phyloP scores from a whole-genome alignment of 176 grass and related monocot genomes.

The Secale cereale region DNA sequence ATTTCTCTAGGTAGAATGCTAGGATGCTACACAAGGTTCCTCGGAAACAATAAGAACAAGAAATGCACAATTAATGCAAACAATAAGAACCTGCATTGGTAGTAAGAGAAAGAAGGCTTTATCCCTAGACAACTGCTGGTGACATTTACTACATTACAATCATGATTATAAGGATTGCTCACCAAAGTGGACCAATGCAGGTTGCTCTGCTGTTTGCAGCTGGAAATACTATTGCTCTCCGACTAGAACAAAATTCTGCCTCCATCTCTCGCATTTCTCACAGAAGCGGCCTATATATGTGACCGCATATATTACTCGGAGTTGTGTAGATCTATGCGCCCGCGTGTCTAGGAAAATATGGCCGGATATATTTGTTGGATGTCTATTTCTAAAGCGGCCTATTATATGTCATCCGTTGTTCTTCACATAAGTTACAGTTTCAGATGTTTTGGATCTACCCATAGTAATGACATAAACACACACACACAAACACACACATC shows the following conservation, averaged over 20 bases:
- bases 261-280: too few species aligned
- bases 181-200: not conserved
- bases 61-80: not conserved
- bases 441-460: not conserved
- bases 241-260: not conserved
- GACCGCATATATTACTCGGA: too few species aligned
- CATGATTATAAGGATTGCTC: not conserved
- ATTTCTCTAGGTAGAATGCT: not conserved
- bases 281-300: too few species aligned
- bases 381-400: not conserved
- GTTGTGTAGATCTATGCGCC: not conserved
- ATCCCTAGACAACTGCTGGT: not conserved
- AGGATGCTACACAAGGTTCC: not conserved
- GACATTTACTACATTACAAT: not conserved
- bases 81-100: too few species aligned
- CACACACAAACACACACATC: not conserved
- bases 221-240: not conserved
- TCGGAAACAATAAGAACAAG: not conserved
- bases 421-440: not conserved
- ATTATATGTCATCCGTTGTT: not conserved
- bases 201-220: not conserved
- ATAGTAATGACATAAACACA: not conserved
- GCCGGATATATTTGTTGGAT: not conserved
- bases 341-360: not conserved
- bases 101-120: not conserved